Conservation (phyloP, 805 yeast genomes). For the Kuraishia cidri region DNA sequence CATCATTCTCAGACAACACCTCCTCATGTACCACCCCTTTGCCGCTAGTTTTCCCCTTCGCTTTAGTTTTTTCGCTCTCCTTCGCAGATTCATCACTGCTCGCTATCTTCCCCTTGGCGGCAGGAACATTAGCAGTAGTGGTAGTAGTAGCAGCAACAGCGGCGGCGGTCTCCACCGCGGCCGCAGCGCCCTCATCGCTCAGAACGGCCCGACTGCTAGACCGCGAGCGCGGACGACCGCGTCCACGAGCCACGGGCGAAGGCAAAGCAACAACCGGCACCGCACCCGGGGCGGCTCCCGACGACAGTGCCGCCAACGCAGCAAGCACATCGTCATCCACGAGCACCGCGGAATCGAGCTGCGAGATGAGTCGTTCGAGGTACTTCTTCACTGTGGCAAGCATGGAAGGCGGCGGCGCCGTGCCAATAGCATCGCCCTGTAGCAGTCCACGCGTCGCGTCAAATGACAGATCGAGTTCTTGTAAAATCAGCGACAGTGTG, state of each 20-base stretch:
- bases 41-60: constrained; percentile 1
- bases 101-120: constrained; percentile 2
- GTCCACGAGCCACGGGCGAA: no score
- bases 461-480: constrained; percentile 42
- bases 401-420: constrained; percentile 19
- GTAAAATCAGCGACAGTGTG: constrained; percentile 40
- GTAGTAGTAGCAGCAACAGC: no score
- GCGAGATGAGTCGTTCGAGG: constrained; percentile 28
- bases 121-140: no score
- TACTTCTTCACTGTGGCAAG: constrained; percentile 18
- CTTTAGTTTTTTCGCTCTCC: constrained; percentile 1
- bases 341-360: constrained; percentile 23
- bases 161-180: no score
- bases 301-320: constrained; percentile 5
- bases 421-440: constrained; percentile 46
- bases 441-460: constrained; percentile 52
- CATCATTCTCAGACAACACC: constrained; percentile 2
- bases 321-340: constrained; percentile 20
- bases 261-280: no score
- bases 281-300: constrained; percentile 6
- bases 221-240: no score
- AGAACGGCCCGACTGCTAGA: no score
- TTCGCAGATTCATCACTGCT: constrained; percentile 1
- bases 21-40: constrained; percentile 2
- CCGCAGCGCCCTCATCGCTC: no score